A percentile compares a stretch with the other conserved stretches of the same genome.
Evolutionary conservation across 2,329 filamentous ascomycete species (phyloP).

Genomic region (Verruconis gallopava): DNA sequence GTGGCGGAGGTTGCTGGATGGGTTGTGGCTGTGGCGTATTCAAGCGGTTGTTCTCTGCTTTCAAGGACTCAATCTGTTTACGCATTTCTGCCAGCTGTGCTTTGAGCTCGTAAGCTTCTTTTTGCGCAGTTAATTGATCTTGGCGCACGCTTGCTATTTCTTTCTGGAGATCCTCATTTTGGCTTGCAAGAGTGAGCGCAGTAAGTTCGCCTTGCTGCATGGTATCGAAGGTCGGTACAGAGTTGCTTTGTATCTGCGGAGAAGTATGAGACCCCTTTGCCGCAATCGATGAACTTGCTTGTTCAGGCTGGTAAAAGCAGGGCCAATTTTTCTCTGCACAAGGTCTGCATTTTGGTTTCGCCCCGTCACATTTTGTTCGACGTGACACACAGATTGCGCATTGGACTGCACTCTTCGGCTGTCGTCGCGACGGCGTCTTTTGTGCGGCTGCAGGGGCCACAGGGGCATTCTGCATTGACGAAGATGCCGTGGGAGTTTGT

Average conservation of each 20-base stretch:
- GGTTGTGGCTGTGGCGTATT: background rate
- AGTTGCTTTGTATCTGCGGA: conserved; percentile 9
- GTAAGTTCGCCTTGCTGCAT: conserved; percentile 7
- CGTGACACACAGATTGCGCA: conserved; percentile 8
- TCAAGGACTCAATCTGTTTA: conserved; percentile 1
- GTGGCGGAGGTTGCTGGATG: conserved; percentile 7
- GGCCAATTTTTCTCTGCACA: conserved; percentile 23
- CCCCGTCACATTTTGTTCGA: conserved; percentile 21
- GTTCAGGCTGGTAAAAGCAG: conserved; percentile 20
- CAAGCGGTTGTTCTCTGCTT: conserved; percentile 4
- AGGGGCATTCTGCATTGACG: background rate
- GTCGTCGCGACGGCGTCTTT: background rate
- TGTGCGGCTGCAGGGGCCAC: background rate
- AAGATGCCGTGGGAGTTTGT: background rate
- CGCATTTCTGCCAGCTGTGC: conserved; percentile 4
- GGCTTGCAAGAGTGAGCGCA: conserved; percentile 1
- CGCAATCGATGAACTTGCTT: conserved; percentile 12
- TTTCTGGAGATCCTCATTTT: conserved; percentile 8
- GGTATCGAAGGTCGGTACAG: conserved; percentile 3
- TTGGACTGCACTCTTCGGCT: background rate
- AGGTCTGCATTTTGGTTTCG: conserved; percentile 22
- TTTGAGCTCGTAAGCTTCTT: conserved; percentile 1
- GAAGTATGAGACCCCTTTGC: conserved; percentile 8
- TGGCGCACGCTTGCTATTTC: conserved; percentile 2
- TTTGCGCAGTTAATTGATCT: conserved; percentile 2